phyloP scores from a whole-genome alignment of 768 basidiomycete species.

The Leccinum rimulosum region DNA sequence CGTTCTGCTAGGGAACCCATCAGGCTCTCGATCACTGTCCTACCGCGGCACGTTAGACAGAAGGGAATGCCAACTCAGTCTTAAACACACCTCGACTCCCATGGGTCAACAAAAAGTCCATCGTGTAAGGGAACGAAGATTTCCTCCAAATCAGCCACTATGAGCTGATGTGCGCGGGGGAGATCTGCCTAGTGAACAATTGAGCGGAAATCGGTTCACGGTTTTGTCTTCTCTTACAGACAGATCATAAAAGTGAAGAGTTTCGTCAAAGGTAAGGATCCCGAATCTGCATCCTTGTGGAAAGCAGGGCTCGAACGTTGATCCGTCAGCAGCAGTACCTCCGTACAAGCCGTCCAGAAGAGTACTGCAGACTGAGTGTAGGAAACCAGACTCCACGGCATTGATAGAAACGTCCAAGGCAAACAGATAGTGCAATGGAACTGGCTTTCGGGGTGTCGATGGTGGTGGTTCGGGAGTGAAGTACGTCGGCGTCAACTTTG shows the following conservation, averaged over 20 bases:
- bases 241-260: conserved; percentile 86
- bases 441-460: conserved; percentile 49
- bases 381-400: conserved; percentile 65
- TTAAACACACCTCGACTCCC: conserved; percentile 59
- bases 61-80: neutral
- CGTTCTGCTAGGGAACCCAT: conserved; percentile 63
- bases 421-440: conserved; percentile 77
- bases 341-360: conserved; percentile 69
- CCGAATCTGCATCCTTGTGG: conserved; percentile 59
- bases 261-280: conserved; percentile 78
- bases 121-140: conserved; percentile 76
- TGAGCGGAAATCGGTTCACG: conserved; percentile 16
- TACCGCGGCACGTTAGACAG: conserved; percentile 29
- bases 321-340: conserved; percentile 39
- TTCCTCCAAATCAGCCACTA: conserved; percentile 90
- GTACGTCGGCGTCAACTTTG: conserved; percentile 51
- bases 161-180: conserved; percentile 60
- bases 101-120: conserved; percentile 76
- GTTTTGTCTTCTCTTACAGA: conserved; percentile 52
- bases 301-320: conserved; percentile 46
- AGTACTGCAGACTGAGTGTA: conserved; percentile 60
- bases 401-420: conserved; percentile 80
- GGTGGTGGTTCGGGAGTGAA: conserved; percentile 49
- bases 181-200: conserved; percentile 39
- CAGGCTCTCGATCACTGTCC: conserved; percentile 62